Conservation (phyloP, 2,329 filamentous ascomycete species). For the Cladophialophora exuberans region DNA sequence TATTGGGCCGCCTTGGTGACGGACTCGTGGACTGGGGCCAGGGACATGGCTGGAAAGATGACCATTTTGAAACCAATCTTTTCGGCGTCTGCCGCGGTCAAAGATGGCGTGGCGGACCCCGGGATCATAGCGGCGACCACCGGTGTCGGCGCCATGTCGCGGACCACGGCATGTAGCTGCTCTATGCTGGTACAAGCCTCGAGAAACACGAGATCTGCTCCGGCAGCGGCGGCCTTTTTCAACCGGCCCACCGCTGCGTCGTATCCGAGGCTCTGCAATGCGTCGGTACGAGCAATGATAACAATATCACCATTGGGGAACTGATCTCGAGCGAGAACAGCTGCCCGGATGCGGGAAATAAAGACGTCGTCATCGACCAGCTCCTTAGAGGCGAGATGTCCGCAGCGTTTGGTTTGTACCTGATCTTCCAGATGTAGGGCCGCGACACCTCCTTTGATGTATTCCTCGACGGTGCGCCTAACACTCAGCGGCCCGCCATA, state of each 20-base stretch:
- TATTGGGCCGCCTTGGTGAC: slow-evolving; percentile 42
- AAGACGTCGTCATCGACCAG: slow-evolving; percentile 40
- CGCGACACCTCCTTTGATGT: slow-evolving; percentile 57
- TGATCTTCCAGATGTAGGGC: slow-evolving; percentile 61
- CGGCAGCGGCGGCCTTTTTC: slow-evolving; percentile 42
- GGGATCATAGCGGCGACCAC: slow-evolving; percentile 50
- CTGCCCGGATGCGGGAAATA: slow-evolving; percentile 41
- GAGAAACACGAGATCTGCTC: slow-evolving; percentile 46
- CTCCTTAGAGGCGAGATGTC: slow-evolving; percentile 43
- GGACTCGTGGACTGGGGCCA: slow-evolving; percentile 42
- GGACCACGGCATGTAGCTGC: slow-evolving; percentile 38
- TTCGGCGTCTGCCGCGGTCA: slow-evolving; percentile 42
- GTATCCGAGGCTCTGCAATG: slow-evolving; percentile 39
- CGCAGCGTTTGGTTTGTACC: slow-evolving; percentile 41
- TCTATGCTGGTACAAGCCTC: slow-evolving; percentile 45
- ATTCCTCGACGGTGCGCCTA: slow-evolving; percentile 52
- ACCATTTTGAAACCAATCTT: slow-evolving; percentile 48
- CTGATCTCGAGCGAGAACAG: slow-evolving; percentile 33
- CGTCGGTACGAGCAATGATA: slow-evolving; percentile 48
- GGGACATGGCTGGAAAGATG: slow-evolving; percentile 45
- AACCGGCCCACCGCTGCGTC: slow-evolving; percentile 43
- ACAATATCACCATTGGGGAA: slow-evolving; percentile 42
- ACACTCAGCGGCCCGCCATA: slow-evolving; percentile 55
- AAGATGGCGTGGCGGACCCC: slow-evolving; percentile 43
- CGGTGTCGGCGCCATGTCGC: slow-evolving; percentile 44